These are phyloP conservation scores for Saccharum hybrid DNA, from an alignment of 202 grass and related monocot species.

Conservation along the genomic window DNA sequence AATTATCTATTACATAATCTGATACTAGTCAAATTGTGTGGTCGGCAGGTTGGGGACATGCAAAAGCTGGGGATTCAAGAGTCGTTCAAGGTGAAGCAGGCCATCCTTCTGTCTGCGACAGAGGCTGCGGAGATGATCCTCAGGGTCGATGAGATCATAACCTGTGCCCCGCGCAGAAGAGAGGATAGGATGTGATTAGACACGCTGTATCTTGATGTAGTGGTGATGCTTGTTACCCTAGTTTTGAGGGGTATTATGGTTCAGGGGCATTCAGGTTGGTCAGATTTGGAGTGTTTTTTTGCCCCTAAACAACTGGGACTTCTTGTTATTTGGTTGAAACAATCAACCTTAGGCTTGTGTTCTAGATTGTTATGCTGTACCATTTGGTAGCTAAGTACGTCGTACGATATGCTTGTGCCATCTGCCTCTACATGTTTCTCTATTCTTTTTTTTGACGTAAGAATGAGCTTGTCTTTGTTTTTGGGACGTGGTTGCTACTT, in stretches of 20 bases:
- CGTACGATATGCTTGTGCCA: not conserved
- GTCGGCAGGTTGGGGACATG: conserved; percentile 85
- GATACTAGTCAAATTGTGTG: not conserved
- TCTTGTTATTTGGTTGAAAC: conserved; percentile 27
- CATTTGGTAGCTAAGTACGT: not conserved
- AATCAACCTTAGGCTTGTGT: not conserved
- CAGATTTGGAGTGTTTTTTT: not conserved
- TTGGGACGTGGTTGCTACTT: not conserved
- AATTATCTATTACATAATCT: not conserved
- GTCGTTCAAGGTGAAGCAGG: conserved; percentile 97
- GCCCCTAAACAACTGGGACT: not conserved
- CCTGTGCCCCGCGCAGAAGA: conserved; percentile 75
- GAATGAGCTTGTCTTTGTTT: not conserved
- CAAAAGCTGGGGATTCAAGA: conserved; percentile 83
- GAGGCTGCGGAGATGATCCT: conserved; percentile 97
- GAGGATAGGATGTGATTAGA: conserved; percentile 82
- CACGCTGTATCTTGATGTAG: not conserved
- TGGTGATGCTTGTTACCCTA: not conserved
- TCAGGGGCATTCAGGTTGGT: not conserved
- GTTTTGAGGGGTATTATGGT: conserved; percentile 25
- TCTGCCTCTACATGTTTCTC: not conserved
- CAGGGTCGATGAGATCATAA: conserved; percentile 92
- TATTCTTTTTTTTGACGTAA: not conserved
- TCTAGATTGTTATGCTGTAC: not conserved
- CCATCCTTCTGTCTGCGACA: conserved; percentile 78